These are phyloP conservation scores for Alternaria arborescens DNA, from an alignment of 2,329 filamentous ascomycete species.

Conservation along the genomic window DNA sequence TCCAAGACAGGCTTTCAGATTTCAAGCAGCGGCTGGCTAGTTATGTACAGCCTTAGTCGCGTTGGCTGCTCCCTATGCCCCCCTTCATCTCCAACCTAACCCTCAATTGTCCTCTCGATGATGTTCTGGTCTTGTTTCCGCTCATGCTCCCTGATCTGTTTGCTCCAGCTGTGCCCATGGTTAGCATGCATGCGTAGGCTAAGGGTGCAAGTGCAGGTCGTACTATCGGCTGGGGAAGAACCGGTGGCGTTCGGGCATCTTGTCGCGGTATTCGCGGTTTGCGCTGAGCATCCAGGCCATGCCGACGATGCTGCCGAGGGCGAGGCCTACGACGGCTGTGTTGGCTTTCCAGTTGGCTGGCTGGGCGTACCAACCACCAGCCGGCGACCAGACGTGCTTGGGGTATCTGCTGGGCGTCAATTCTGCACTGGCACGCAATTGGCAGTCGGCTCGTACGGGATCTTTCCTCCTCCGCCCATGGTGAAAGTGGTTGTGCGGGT, in stretches of 20 bases:
- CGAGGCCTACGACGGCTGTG: slow-evolving; percentile 77
- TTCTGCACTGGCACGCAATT: slow-evolving; percentile 20
- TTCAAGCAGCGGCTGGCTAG: slow-evolving; percentile 51
- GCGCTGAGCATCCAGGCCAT: slow-evolving; percentile 77
- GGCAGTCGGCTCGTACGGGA: slow-evolving; percentile 61
- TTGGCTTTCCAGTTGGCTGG: slow-evolving; percentile 95
- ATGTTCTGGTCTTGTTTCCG: slow-evolving; percentile 53
- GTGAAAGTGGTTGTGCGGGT: slow-evolving; percentile 66
- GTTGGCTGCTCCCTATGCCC: slow-evolving; percentile 13
- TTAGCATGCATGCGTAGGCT: slow-evolving; percentile 35
- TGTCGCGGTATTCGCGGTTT: slow-evolving; percentile 74
- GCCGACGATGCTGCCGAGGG: slow-evolving; percentile 73
- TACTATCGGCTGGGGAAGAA: slow-evolving; percentile 89
- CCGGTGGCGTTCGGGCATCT: slow-evolving; percentile 77
- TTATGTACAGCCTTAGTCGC: slow-evolving; percentile 50
- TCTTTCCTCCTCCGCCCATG: slow-evolving; percentile 71
- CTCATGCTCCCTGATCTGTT: slow-evolving; percentile 75
- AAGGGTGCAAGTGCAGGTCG: slow-evolving; percentile 48
- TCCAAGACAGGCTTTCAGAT: slow-evolving; percentile 54
- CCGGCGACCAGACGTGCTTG: slow-evolving; percentile 99
- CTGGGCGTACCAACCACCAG: slow-evolving; percentile 97
- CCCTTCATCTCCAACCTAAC: slow-evolving; percentile 5
- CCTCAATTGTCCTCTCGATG: slow-evolving; percentile 24
- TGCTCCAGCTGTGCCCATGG: slow-evolving; percentile 68
- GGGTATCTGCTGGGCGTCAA: slow-evolving; percentile 72